A percentile compares a stretch with the other conserved stretches of the same genome.
Evolutionary conservation across 306 rosid species (phyloP).

Genomic region (Alnus rubra): DNA sequence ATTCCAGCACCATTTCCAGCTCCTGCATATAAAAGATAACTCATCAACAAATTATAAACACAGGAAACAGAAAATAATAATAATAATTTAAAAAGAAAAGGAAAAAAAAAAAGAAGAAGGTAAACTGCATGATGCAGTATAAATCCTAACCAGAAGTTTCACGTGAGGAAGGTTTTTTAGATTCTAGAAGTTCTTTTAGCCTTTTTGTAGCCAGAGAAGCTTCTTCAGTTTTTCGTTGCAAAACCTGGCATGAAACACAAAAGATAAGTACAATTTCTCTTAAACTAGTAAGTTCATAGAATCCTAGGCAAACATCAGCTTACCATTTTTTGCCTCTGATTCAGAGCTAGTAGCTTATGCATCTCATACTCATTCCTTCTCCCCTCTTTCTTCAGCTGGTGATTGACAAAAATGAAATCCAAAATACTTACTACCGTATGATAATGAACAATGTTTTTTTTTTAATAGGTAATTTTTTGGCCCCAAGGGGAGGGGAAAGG

Average conservation of each 20-base stretch:
- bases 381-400: conserved; percentile 97
- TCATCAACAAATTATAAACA: conserved; percentile 16
- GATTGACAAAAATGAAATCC: conserved; percentile 25
- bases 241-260: conserved; percentile 49
- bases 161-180: conserved; percentile 74
- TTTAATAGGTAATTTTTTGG: no score
- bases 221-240: conserved; percentile 98
- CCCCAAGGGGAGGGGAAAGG: no score
- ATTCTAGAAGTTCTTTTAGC: conserved; percentile 87
- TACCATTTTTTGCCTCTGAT: conserved; percentile 97
- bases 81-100: no score
- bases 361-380: conserved; percentile 95
- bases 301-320: conserved; percentile 24
- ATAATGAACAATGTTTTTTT: neutral
- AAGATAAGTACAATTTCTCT: conserved; percentile 20
- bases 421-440: conserved; percentile 16
- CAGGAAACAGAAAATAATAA: neutral
- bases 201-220: conserved; percentile 90
- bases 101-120: conserved; percentile 8
- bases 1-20: conserved; percentile 65
- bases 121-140: conserved; percentile 3
- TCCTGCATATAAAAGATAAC: conserved; percentile 35
- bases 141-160: conserved; percentile 53
- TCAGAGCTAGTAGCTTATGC: conserved; percentile 90
- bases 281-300: conserved; percentile 16